Conservation (phyloP, 495 filamentous ascomycete genomes). For the Cercophora newfieldiana region DNA sequence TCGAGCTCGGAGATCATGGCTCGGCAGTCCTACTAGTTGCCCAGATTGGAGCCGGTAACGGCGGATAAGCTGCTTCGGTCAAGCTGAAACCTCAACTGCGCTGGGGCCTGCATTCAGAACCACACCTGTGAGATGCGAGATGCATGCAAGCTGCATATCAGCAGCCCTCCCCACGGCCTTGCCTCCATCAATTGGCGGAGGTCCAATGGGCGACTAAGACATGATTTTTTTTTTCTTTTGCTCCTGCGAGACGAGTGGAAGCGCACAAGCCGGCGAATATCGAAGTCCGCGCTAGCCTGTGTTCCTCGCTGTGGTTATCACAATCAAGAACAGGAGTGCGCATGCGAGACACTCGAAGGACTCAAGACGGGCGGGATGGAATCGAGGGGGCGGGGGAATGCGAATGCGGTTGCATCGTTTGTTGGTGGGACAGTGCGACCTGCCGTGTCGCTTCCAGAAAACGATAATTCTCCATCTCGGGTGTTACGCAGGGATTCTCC, state of each 20-base stretch:
- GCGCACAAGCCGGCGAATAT: neutral
- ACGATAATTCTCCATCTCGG: neutral
- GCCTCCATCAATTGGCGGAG: neutral
- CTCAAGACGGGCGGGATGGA: neutral
- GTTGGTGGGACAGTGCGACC: too few relatives aligned
- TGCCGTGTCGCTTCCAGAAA: neutral
- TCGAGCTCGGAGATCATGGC: neutral
- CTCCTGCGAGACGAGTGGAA: neutral
- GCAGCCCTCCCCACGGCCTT: neutral
- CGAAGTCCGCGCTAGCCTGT: neutral
- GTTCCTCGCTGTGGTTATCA: neutral
- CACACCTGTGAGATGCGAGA: neutral
- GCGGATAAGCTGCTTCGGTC: conserved; percentile 8
- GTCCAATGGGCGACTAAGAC: conserved; percentile 5
- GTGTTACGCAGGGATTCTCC: conserved; percentile 7
- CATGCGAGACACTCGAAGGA: neutral
- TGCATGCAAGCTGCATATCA: conserved; percentile 15
- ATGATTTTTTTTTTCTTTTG: neutral
- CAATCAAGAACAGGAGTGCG: neutral
- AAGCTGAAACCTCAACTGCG: conserved; percentile 7
- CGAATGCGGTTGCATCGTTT: too few relatives aligned
- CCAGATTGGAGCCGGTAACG: neutral
- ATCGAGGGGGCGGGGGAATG: neutral
- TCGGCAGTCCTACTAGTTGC: conserved; percentile 7
- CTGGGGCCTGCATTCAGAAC: conserved; percentile 3